Evolutionary conservation across 78 protist genomes (phyloP), one percentile per base, ranked within the genome.

Genomic region (Polysphondylium violaceum): DNA sequence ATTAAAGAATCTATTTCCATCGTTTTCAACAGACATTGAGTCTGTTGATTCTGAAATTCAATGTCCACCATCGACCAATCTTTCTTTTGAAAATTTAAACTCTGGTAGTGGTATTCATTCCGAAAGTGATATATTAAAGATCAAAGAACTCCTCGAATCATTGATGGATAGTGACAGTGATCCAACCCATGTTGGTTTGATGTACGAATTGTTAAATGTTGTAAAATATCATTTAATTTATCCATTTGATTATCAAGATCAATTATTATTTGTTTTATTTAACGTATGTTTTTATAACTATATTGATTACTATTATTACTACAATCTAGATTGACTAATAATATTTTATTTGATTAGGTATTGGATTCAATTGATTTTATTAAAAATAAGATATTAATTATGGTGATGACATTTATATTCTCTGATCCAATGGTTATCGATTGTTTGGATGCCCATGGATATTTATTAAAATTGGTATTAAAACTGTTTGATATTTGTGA

Each of bases 401-500:
- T 27, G 8, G 44, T 36, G 16, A 6, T 69, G 19, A n/a, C 69
- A 27, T 67, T 65, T 19, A 67, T 69, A 25, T 56, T 83, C 7
- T 55, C 91, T 29, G 91, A 83, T 29, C 79, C 91, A n/a, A 17
- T 58, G 16, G 44, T 83, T 27, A 21, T 83, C 7, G 91, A 83
- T 43, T 27, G 40, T 40, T n/a, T 83, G 6, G 91, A 83, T 59
- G 65, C 69, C 11, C 91, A 83, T 83, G 91, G 91, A 14, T 83
- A 83, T 44, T 27, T 61, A 3, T n/a, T 83, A 7, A 67, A 38
- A 33, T 31, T 83, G 8, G 36, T 83, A 17, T 29, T 69, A 35
- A 51, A 27, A 21, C 56, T 83, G 23, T 58, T 83, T 23, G 29
- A 59, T 23, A 29, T 56, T 58, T 83, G 79, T 29, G 63, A 69